Percentiles rank a stretch among this genome's conserved stretches.
Evolutionary conservation across 2,329 filamentous ascomycete species (phyloP).

Genomic region (Curvularia spicifera): DNA sequence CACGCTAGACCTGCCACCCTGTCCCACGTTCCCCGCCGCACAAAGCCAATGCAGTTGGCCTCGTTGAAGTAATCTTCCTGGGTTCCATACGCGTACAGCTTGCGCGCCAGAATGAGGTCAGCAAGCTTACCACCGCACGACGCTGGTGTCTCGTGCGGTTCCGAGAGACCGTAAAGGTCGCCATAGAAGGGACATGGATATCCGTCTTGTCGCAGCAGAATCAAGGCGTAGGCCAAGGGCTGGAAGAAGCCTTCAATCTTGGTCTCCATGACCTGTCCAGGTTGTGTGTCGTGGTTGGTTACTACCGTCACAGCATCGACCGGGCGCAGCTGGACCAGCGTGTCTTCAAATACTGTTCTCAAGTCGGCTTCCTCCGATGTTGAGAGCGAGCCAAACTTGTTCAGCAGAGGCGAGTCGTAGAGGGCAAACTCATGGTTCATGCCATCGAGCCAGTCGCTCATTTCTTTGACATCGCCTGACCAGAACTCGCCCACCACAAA

Average conservation of each 20-base stretch:
- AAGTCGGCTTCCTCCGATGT: constrained; percentile 65
- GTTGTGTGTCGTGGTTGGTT: constrained; percentile 74
- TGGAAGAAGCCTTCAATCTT: constrained; percentile 72
- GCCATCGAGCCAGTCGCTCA: constrained; percentile 63
- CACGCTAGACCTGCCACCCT: constrained; percentile 57
- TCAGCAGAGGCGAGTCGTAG: constrained; percentile 72
- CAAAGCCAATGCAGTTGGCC: constrained; percentile 67
- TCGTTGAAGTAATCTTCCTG: constrained; percentile 70
- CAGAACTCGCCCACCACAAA: constrained; percentile 76
- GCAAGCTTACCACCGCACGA: constrained; percentile 63
- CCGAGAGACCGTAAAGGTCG: constrained; percentile 70
- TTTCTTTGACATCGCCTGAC: constrained; percentile 63
- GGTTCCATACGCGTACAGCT: constrained; percentile 70
- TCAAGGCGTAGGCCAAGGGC: constrained; percentile 73
- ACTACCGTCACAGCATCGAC: constrained; percentile 70
- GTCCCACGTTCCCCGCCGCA: constrained; percentile 60
- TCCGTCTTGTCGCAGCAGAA: constrained; percentile 68
- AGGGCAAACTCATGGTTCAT: constrained; percentile 63
- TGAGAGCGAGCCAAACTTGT: constrained; percentile 69
- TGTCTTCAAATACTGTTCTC: constrained; percentile 66
- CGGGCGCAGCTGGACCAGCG: constrained; percentile 62
- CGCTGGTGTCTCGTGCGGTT: constrained; percentile 59
- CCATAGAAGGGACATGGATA: constrained; percentile 74
- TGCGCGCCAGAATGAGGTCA: constrained; percentile 66
- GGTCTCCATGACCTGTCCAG: constrained; percentile 67